Evolutionary conservation across 305 asterid species (phyloP).

Genomic region (Solanum aculeatissimum): DNA sequence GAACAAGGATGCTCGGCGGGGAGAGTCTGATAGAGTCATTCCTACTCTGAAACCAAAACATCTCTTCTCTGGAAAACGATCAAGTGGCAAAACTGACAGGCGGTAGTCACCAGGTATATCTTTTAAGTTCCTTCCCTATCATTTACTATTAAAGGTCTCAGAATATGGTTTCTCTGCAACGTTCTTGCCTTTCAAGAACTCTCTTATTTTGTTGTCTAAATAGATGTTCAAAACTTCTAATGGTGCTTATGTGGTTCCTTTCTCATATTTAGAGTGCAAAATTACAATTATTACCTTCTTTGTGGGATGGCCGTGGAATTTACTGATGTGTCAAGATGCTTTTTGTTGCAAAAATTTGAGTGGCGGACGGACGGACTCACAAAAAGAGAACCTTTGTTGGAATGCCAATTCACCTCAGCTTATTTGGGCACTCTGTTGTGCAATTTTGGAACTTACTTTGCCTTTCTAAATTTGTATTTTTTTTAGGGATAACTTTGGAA

Average conservation of each 20-base stretch:
- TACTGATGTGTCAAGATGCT: neutral
- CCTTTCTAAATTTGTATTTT: neutral
- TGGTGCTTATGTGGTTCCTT: neutral
- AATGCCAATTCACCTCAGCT: neutral
- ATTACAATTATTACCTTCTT: neutral
- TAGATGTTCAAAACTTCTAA: neutral
- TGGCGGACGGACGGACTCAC: neutral
- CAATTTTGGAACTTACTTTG: neutral
- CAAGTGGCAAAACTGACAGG: conserved; percentile 68
- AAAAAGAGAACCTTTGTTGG: neutral
- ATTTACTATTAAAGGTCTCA: neutral
- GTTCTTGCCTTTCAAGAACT: neutral
- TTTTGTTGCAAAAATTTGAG: neutral
- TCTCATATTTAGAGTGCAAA: neutral
- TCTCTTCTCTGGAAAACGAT: conserved; percentile 71
- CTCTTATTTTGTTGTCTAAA: neutral
- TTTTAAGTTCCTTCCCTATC: neutral
- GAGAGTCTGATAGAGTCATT: conserved; percentile 84
- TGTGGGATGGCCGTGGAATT: neutral
- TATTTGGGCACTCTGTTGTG: neutral
- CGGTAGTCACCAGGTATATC: conserved; percentile 46
- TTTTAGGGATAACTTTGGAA: neutral
- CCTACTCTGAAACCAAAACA: conserved; percentile 78
- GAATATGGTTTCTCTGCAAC: neutral
- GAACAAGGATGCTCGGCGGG: conserved; percentile 75